Base-by-base conservation (phyloP, 2,329 filamentous ascomycete genomes). In the Diplocarpon mali region DNA sequence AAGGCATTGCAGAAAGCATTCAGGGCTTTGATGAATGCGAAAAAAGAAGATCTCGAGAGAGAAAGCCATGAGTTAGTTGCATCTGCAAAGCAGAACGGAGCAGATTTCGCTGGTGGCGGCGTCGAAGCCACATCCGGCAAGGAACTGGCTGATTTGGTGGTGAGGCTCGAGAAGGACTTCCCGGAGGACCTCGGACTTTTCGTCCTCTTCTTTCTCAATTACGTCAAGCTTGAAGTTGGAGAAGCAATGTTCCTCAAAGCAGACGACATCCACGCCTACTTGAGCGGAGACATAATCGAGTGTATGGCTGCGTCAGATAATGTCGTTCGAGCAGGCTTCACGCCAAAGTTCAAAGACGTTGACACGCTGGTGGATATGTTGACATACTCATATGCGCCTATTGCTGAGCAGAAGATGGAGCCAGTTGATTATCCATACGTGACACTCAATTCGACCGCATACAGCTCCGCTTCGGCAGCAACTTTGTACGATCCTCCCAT, bases 261-360 rank as follows among this genome's bases (percentile, higher is more conserved):
- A 6, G 90, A 98, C 60, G 92, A 96, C 60, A 96, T 96, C 57
- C 92, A 98, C 64, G 92, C 92, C 39, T 98, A 98, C 65, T 68
- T 93, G 35, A 86, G 82, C 2, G 86, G 86, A 48, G 90, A 98
- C 60, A 95, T 98, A 56, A 88, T 98, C 62, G 92, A 98, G 67
- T 98, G 92, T 71, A 98, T 98, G 92, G 92, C 92, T 0, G 83
- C 87, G 8, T 94, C 86, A n/a, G 92, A 98, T 73, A 98, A 98
- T 55, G 92, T 98, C 30, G 89, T 98, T 41, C 87, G 92, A 45
- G 92, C 92, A 0, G 92, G 92, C 35, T 92, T 98, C 66, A 98
- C 92, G 0, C 92, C 92, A 45, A 98, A 98, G 64, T 98, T 95
- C 75, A 95, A 96, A 69, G 92, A 98, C 57, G 86, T 96, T 16